Base-by-base conservation (phyloP, 768 basidiomycete species). In the Rhodotorula sphaerocarpa region DNA sequence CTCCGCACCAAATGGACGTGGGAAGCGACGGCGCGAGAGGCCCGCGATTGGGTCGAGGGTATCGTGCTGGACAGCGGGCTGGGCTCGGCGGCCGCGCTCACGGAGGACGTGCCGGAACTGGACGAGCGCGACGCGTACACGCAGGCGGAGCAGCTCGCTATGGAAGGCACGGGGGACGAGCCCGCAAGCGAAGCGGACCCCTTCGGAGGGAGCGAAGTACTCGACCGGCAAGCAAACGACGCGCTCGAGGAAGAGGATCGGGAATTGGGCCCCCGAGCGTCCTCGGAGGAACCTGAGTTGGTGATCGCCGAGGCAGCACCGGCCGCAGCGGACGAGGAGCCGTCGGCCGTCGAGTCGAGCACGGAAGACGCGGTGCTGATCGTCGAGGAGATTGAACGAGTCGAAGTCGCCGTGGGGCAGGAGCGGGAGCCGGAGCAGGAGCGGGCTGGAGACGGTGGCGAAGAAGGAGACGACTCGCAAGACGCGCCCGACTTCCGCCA, bases 1-100 rank as follows among this genome's bases (percentile, higher is more conserved):
- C 31, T 63, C 18, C 15, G 57, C n/a, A 58, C 56, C 12, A 23
- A 7, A 25, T 58, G 52, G 50, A 23, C 39, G 15, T 63, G 62
- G 62, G 46, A 48, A n/a, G 50, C 41, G 10, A 5, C 31, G 18
- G 55, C 57, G 7, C 23, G 25, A 6, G 20, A 16, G 2, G 58
- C 58, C 43, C n/a, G 34, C 5, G 39, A 23, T 21, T 56, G 55
- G 55, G 55, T 56, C n/a, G 55, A 46, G 30, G 27, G 41, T 39
- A 20, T 27, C n/a, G 51, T 41, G 25, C 6, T 15, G 25, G n/a
- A 41, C 25, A 39, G 31, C 25, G 51, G 36, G 27, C 36, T 52
- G 5, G 25, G 7, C 15, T 11, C 46, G 10, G 48, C 3, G 48
- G 48, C 18, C 14, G 48, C 7, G 48, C 30, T 3, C 3, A 7